Evolutionary conservation across 805 yeast species (phyloP), one percentile per base, ranked within the genome.

Genomic region (Lipomyces orientalis): DNA sequence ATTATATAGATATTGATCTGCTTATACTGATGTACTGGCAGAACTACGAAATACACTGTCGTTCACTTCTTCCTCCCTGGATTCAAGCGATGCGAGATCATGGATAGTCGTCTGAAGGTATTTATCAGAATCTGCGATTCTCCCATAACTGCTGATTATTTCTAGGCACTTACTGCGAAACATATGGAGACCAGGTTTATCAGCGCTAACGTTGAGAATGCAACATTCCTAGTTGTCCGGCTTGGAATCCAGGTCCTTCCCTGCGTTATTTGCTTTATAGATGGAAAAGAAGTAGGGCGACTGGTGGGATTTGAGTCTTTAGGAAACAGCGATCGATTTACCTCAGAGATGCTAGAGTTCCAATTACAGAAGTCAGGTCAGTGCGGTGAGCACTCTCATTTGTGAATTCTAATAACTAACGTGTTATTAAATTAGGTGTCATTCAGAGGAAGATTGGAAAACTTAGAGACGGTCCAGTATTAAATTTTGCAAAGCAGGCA

Each of bases 201-300:
- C 14, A 81, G 84, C 58, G 83, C 90, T 3, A 81, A 83, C 64
- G 97, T 90, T 0, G 84, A 81, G 46, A 79, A 84, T 51, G 90
- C 93, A 0, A 93, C 96, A 2, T 91, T 91, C 74, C 79, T 92
- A 57, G 91, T 87, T 4, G 79, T 86, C 1, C 87, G 86, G 74
- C 81, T 92, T 52, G 79, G 81, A 2, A 82, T 92, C 60, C 86
- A 88, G 75, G 87, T 89, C 10, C 80, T 91, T 4, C 97, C 97
- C 0, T 88, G 87, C 71, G 87, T 91, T 1, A 77, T 89, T 1
- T 80, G 87, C 8, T 91, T 88, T 74, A 79, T 79, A 12, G 79
- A 84, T 49, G 93, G 93, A 0, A 77, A 82, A 56, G 94, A 90
- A 72, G 75, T 80, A 3, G 82, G 83, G 14, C 79, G 91, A 68